Base-by-base conservation (phyloP, 2,329 filamentous ascomycete species). In the Pseudomassariella vexata region DNA sequence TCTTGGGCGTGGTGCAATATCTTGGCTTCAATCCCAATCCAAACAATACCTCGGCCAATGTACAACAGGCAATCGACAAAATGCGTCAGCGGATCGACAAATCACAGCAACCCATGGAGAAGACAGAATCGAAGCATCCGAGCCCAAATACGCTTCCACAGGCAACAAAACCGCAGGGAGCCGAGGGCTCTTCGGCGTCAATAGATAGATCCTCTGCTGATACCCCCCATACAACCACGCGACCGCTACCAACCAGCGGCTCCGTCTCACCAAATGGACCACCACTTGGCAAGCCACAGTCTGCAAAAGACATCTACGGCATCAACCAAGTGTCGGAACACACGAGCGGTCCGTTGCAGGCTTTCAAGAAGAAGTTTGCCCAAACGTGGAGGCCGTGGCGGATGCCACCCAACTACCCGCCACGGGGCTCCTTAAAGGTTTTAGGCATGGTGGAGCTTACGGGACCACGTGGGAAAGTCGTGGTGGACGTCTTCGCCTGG, bases 11-110 rank as follows among this genome's bases (percentile, higher is more conserved):
- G 2, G 60, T 60, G 14, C 63, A 55, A 21, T 57, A 62, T 9
- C 50, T 79, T 18, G 72, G 73, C 1, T 57, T 69, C 22, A 53
- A 60, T 14, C 20, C 49, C 10, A 14, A 41, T 24, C 23, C 34
- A 4, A 22, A 20, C 30, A 37, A 26, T 35, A 38, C 51, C 2
- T 43, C 29, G 39, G 46, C 37, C 37, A 39, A 56, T 16, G 48
- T 56, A 18, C 45, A 54, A 6, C 43, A 56, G 16, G 39, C 59
- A 5, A 47, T 60, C 21, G 53, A 56, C 28, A 48, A 42, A 2
- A 30, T 59, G 5, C 50, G 47, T 3, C 43, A 45, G 16, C 42
- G 45, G n/a, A 14, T 51, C 5, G 46, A 42, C n/a, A 49, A 49
- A 28, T 28, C 39, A 5, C 19, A 35, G 7, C 20, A 32, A 10